Base-by-base conservation (phyloP, 23 red algal genomes). In the Pyropia yezoensis region DNA sequence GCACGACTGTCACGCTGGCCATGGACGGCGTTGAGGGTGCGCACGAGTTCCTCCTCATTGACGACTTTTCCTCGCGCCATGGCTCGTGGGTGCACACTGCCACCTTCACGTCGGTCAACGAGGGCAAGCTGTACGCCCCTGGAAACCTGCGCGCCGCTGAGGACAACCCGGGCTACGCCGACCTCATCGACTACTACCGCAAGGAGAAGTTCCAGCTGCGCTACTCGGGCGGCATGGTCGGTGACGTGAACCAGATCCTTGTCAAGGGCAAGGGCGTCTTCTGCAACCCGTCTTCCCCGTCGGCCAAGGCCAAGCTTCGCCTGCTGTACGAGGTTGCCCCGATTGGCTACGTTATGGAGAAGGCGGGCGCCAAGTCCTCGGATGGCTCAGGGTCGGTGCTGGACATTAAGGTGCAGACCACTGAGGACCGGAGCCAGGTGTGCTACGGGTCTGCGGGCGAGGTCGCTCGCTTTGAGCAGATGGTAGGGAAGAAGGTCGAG, bases 201-300 rank as follows among this genome's bases (percentile, higher is more conserved):
- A 59, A 77, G 21, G 69, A 97, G 33, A 97, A 97, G 68, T 97
- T 91, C 65, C 93, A 97, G 74, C 79, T 97, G 50, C 62, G 93
- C n/a, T 97, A 97, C 74, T 91, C 93, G 24, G 93, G 93, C 51
- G 93, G 93, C 14, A 97, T 97, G 93, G 93, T 97, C 16, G 85
- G 85, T 2, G 93, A 97, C 59, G 85, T 89, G 26, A 97, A 97
- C 72, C 93, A 97, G 75, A 97, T 97, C 59, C 67, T 97, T 53
- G 79, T 97, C 17, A 97, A 97, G 55, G 93, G 93, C 26, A 97
- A 89, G 83, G 93, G 93, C 22, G 93, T 97, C 23, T 97, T 97
- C 74, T 89, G 83, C 66, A 97, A 97, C 77, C 93, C 93, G 0
- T 86, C 63, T 19, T 97, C 93, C n/a, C 85, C 93, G 18, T 74